Evolutionary conservation across 1,284 basidiomycete genomes (phyloP), one percentile per base, ranked within the genome.

Genomic region (Fomitopsis betulina): DNA sequence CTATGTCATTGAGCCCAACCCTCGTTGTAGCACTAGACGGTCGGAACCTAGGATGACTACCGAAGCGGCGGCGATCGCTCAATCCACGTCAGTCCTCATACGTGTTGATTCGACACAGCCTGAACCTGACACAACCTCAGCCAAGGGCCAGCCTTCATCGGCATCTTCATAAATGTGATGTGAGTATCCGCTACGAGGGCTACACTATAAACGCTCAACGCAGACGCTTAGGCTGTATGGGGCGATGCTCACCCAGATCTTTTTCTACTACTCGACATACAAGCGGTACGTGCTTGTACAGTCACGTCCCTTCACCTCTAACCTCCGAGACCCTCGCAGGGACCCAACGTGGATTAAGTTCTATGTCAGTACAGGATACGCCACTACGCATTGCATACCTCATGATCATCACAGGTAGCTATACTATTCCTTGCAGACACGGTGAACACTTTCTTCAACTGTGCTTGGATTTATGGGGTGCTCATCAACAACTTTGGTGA

Each of bases 401-500:
- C 5, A n/a, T 15, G 8, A 13, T 25, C 15, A n/a, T 12, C 13
- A 12, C 15, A 57, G 56, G 56, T 57, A n/a, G 8, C 19, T 5
- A 33, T 42, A 19, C 51, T 58, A 7, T 58, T 58, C 25, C 0
- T 59, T 7, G 54, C 54, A 5, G 58, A 59, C 33, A 39, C 54
- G 17, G 17, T 59, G 9, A 56, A 59, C 23, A 15, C 42, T 19
- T 38, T 43, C 2, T 59, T 59, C 54, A 49, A 56, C 40, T 38
- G 53, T 12, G 33, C 37, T 5, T 58, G 53, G 53, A 58, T 58
- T n/a, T 58, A 58, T 27, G 39, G 35, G 19, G 45, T 55, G 19
- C 53, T 58, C 32, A 52, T 58, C 25, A 55, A 51, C 39, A 54
- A 58, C 42, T 54, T 54, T 21, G 53, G 53, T 54, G 17, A 30